Percentiles rank a stretch among this genome's conserved stretches.
Evolutionary conservation across 805 yeast genomes (phyloP).

Genomic region (Metschnikowia aberdeeniae): DNA sequence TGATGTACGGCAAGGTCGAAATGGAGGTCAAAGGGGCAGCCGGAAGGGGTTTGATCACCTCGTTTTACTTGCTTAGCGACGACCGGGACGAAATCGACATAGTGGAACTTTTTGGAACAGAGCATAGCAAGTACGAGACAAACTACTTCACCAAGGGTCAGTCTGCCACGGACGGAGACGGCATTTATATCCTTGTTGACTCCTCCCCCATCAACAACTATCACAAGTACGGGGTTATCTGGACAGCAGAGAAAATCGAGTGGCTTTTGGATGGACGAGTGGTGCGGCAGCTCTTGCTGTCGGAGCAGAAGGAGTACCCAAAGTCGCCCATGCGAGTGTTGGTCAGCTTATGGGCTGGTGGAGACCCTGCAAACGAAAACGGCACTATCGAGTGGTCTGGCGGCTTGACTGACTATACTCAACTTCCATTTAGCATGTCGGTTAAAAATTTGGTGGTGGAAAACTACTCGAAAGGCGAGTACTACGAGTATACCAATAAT

Average conservation of each 20-base stretch:
- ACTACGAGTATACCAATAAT: conserved; percentile 27
- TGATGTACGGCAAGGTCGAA: conserved; percentile 35
- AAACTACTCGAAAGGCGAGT: conserved; percentile 29
- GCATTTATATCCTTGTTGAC: conserved; percentile 27
- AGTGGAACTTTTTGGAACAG: conserved; percentile 38
- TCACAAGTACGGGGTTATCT: conserved; percentile 32
- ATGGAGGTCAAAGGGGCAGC: conserved; percentile 30
- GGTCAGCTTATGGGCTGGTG: conserved; percentile 42
- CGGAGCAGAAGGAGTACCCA: conserved; percentile 25
- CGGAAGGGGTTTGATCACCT: conserved; percentile 36
- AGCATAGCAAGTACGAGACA: conserved; percentile 27
- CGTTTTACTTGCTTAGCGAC: conserved; percentile 40
- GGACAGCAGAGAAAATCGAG: conserved; percentile 30
- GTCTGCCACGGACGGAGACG: conserved; percentile 31
- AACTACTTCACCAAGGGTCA: conserved; percentile 41
- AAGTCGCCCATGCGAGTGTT: conserved; percentile 33
- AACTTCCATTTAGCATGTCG: conserved; percentile 32
- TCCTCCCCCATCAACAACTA: conserved; percentile 23
- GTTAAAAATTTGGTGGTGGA: conserved; percentile 19
- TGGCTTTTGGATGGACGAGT: conserved; percentile 29
- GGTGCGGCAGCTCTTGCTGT: conserved; percentile 22
- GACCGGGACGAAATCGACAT: conserved; percentile 42
- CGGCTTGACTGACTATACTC: conserved; percentile 29
- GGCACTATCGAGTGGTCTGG: conserved; percentile 44
- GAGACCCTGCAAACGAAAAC: conserved; percentile 27